Evolutionary conservation across 2,329 filamentous ascomycete species (phyloP).

Genomic region (Tolypocladium tropicale): DNA sequence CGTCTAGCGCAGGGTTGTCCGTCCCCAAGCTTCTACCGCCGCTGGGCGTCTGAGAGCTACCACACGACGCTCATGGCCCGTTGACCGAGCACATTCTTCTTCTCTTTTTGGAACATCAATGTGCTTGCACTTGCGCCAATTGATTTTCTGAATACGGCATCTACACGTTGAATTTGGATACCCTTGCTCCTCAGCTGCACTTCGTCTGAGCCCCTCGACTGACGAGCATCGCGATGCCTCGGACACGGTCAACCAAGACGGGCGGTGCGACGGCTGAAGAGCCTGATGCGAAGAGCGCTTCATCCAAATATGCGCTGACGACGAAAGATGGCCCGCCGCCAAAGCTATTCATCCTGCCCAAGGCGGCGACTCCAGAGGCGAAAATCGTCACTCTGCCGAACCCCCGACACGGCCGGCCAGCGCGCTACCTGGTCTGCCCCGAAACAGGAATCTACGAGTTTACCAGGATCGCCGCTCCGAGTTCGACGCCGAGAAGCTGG

Average conservation of each 20-base stretch:
- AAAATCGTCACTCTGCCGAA: conserved; percentile 51
- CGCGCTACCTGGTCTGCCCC: conserved; percentile 53
- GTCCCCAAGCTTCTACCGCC: background rate
- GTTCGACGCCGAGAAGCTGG: conserved; percentile 50
- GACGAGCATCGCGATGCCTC: conserved; percentile 28
- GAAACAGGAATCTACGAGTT: conserved; percentile 56
- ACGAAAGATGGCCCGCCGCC: conserved; percentile 31
- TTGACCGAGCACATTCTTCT: background rate
- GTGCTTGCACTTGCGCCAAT: no score
- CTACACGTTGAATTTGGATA: background rate
- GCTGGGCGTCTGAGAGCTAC: background rate
- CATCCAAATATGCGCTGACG: conserved; percentile 29
- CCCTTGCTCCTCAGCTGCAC: background rate
- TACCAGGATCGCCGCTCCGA: conserved; percentile 43
- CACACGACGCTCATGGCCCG: background rate
- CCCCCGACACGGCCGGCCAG: conserved; percentile 42
- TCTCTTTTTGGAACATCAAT: background rate
- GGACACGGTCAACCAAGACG: conserved; percentile 35
- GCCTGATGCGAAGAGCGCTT: conserved; percentile 15
- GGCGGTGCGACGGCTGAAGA: conserved; percentile 14
- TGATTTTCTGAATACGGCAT: background rate
- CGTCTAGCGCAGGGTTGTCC: background rate
- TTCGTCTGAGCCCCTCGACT: background rate
- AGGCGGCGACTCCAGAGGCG: conserved; percentile 39
- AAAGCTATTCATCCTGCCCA: conserved; percentile 51